phyloP scores from a whole-genome alignment of 805 yeast species.

The Candida krabiensis region DNA sequence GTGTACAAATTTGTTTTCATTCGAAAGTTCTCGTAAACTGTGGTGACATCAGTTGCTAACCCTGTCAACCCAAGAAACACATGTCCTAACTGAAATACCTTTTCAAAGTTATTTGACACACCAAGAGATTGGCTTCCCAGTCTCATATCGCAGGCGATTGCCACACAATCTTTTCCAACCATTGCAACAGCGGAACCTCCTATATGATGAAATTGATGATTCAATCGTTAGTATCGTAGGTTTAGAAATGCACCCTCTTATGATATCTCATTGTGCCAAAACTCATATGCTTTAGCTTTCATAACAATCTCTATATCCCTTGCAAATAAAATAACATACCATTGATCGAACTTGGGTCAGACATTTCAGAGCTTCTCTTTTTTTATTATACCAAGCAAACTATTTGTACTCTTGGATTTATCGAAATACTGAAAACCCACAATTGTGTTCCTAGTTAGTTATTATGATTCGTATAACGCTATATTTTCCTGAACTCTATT shows the following conservation, averaged over 20 bases:
- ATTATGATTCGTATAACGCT: too few relatives aligned
- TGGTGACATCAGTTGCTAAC: slow-evolving; percentile 88
- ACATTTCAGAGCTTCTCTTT: too few relatives aligned
- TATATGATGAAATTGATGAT: slow-evolving; percentile 14
- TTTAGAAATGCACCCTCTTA: too few relatives aligned
- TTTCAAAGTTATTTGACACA: slow-evolving; percentile 88
- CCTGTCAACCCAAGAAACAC: slow-evolving; percentile 93
- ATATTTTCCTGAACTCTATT: too few relatives aligned
- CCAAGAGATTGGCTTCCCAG: slow-evolving; percentile 93
- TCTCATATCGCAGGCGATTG: slow-evolving; percentile 93
- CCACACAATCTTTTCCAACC: slow-evolving; percentile 98
- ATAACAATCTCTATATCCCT: too few relatives aligned
- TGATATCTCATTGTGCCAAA: too few relatives aligned
- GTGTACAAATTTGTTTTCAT: slow-evolving; percentile 85
- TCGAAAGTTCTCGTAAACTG: slow-evolving; percentile 79
- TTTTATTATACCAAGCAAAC: too few relatives aligned
- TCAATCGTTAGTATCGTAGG: too few relatives aligned
- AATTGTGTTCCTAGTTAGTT: too few relatives aligned
- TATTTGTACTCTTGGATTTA: too few relatives aligned
- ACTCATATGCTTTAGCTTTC: too few relatives aligned
- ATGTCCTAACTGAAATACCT: slow-evolving; percentile 82
- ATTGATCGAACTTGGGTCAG: slow-evolving; percentile 77
- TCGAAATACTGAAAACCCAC: too few relatives aligned
- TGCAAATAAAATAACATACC: slow-evolving; percentile 53
- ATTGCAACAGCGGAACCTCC: slow-evolving; percentile 98